Conservation (phyloP, 371 early-diverging fungal species). For the Homolaphlyctis polyrhiza region DNA sequence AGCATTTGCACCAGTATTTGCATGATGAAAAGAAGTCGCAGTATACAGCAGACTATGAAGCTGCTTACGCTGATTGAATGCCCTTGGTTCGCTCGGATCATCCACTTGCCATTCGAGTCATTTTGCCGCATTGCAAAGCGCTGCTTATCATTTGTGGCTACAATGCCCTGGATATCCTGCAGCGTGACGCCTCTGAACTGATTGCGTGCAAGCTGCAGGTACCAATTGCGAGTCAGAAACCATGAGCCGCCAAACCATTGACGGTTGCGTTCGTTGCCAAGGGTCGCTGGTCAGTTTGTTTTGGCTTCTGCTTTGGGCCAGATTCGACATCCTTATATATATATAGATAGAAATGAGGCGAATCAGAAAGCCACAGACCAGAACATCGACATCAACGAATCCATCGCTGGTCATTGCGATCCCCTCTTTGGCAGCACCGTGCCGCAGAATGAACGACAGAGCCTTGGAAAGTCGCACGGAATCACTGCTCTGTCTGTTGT, state of each 20-base stretch:
- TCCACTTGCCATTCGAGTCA: constrained; percentile 34
- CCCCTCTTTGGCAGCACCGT: constrained; percentile 75
- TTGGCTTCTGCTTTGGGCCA: too few species aligned
- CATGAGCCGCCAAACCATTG: too few species aligned
- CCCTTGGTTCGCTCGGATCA: constrained; percentile 83
- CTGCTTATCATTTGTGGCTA: constrained; percentile 72
- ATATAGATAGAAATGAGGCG: too few species aligned
- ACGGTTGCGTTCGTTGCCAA: too few species aligned
- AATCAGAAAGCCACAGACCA: too few species aligned
- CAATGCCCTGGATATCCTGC: constrained; percentile 54
- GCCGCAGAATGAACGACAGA: constrained; percentile 74
- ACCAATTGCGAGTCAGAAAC: neutral
- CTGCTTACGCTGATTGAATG: constrained; percentile 62
- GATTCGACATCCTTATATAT: too few species aligned
- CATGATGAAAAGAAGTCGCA: neutral
- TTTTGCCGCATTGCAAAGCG: constrained; percentile 53
- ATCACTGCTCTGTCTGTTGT: too few species aligned
- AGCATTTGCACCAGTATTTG: too few species aligned
- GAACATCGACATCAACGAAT: constrained; percentile 57
- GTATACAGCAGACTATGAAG: too few species aligned
- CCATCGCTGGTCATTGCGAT: constrained; percentile 69
- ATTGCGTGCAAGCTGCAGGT: constrained; percentile 39
- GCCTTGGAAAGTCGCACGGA: constrained; percentile 66
- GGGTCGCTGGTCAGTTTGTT: too few species aligned
- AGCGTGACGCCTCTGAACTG: constrained; percentile 52